These are phyloP conservation scores for Gymnopus androsaceus DNA, from an alignment of 1,284 basidiomycete species.

Conservation along the genomic window DNA sequence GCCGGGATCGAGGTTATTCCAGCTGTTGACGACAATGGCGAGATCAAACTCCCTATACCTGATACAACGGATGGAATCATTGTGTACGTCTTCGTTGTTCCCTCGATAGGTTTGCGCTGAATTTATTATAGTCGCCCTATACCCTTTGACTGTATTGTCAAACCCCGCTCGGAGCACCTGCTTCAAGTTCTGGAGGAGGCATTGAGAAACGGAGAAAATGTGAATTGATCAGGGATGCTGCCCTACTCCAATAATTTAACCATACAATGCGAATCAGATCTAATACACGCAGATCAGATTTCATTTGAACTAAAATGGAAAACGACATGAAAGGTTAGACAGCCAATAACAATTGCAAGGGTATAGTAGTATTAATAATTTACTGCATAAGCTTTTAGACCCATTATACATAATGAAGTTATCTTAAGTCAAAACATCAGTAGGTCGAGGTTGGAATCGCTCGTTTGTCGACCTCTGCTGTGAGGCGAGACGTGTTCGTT, in stretches of 20 bases:
- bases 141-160: slow-evolving; percentile 17
- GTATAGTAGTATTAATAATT: too few relatives aligned
- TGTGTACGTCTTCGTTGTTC: slow-evolving; percentile 13
- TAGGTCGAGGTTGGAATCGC: neutral
- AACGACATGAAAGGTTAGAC: too few relatives aligned
- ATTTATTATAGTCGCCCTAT: slow-evolving; percentile 17
- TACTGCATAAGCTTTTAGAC: neutral
- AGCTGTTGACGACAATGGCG: slow-evolving; percentile 15
- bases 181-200: slow-evolving; percentile 10
- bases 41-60: slow-evolving; percentile 16
- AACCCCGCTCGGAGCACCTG: slow-evolving; percentile 15
- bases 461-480: neutral
- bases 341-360: too few relatives aligned
- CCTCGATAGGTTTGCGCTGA: too few relatives aligned
- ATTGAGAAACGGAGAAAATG: slow-evolving; percentile 7
- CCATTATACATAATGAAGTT: neutral
- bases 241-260: neutral
- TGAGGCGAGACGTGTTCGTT: slow-evolving; percentile 47
- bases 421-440: neutral
- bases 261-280: neutral
- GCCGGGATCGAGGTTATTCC: slow-evolving; percentile 17
- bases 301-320: too few relatives aligned
- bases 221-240: neutral
- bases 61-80: slow-evolving; percentile 21
- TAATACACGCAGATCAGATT: too few relatives aligned